Evolutionary conservation across 306 rosid species (phyloP).

Genomic region (Acacia acuminata): DNA sequence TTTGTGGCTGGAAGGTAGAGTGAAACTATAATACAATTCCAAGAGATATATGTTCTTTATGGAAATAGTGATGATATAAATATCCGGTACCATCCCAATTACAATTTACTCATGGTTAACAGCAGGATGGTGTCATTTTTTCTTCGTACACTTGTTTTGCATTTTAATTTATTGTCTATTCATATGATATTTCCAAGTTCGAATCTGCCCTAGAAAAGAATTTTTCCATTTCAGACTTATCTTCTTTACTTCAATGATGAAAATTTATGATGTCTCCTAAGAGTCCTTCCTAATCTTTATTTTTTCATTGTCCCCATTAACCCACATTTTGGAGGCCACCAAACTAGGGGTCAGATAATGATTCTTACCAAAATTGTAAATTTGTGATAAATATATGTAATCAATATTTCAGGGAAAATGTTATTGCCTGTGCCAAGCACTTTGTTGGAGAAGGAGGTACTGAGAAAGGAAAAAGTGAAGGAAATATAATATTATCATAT

Average conservation of each 20-base stretch:
- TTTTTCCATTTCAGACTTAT: neutral
- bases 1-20: no score
- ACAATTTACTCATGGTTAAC: neutral
- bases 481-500: slow-evolving; percentile 64
- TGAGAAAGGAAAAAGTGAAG: slow-evolving; percentile 73
- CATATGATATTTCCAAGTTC: neutral
- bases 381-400: neutral
- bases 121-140: neutral
- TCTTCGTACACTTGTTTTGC: neutral
- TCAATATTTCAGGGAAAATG: slow-evolving; percentile 62
- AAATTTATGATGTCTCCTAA: neutral
- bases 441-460: slow-evolving; percentile 97
- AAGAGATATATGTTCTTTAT: neutral
- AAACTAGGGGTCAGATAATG: neutral
- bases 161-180: neutral
- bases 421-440: slow-evolving; percentile 90
- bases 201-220: neutral
- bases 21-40: neutral
- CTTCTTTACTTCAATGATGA: neutral
- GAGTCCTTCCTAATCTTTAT: neutral
- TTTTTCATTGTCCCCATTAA: neutral
- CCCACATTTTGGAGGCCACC: neutral
- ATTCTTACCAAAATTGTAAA: neutral
- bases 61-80: neutral
- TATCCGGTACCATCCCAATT: slow-evolving; percentile 1